Evolutionary conservation across 345 rosid species (phyloP).

Genomic region (Lepidium aucheri): DNA sequence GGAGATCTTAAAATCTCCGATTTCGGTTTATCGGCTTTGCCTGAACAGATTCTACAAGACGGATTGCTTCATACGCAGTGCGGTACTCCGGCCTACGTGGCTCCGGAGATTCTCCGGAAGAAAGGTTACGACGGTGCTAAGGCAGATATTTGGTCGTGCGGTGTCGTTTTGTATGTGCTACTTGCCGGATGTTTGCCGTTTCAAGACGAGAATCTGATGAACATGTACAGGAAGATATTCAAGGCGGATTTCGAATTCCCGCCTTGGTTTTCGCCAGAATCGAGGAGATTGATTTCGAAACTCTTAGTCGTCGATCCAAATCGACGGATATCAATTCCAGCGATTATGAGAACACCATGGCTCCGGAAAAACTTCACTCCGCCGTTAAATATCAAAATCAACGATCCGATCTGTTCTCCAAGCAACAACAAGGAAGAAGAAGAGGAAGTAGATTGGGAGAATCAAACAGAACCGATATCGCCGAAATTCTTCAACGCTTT

Average conservation of each 20-base stretch:
- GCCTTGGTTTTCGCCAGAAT: constrained; percentile 54
- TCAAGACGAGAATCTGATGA: constrained; percentile 59
- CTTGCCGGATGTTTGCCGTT: constrained; percentile 69
- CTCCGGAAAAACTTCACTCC: constrained; percentile 39
- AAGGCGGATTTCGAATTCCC: constrained; percentile 59
- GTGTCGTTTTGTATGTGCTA: constrained; percentile 64
- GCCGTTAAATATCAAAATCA: constrained; percentile 28
- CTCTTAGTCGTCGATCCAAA: constrained; percentile 63
- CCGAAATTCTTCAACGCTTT: constrained; percentile 59
- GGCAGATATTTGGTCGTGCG: constrained; percentile 90
- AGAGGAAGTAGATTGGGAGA: neutral
- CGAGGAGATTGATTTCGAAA: constrained; percentile 46
- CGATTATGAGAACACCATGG: constrained; percentile 63
- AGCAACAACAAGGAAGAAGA: neutral
- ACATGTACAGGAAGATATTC: constrained; percentile 55
- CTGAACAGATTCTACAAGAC: constrained; percentile 63
- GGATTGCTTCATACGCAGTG: constrained; percentile 72
- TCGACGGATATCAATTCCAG: constrained; percentile 51
- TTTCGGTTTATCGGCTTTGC: constrained; percentile 75
- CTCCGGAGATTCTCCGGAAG: constrained; percentile 81
- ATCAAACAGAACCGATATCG: neutral
- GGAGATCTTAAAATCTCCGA: constrained; percentile 69
- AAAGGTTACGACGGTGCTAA: constrained; percentile 79
- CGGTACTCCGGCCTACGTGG: constrained; percentile 87
- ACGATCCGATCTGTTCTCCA: constrained; percentile 17